These are phyloP conservation scores for Fusarium setosum DNA, from an alignment of 2,329 filamentous ascomycete genomes.

Conservation along the genomic window DNA sequence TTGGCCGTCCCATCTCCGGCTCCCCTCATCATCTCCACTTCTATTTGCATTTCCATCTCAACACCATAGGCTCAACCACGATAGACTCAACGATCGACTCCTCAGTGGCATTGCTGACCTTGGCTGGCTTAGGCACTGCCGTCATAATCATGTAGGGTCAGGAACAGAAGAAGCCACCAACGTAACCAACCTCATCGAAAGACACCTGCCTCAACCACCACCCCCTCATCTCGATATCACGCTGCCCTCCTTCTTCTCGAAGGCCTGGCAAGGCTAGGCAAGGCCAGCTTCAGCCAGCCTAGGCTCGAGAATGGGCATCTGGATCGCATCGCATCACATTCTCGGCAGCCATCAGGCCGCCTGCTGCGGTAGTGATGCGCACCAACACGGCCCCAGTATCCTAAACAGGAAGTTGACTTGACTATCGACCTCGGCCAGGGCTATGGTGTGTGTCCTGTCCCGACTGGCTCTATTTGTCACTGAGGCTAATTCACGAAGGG, in stretches of 20 bases:
- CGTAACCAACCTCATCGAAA: neutral
- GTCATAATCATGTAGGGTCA: neutral
- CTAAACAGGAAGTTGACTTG: constrained; percentile 37
- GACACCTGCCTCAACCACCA: neutral
- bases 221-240: constrained; percentile 22
- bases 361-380: constrained; percentile 10
- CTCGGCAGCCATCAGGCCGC: constrained; percentile 1
- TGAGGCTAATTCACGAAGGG: constrained; percentile 17
- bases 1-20: constrained; percentile 5
- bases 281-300: neutral
- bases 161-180: neutral
- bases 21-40: constrained; percentile 4
- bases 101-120: neutral
- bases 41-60: constrained; percentile 1
- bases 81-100: neutral
- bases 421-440: constrained; percentile 1
- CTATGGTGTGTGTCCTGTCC: constrained; percentile 1
- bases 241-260: constrained; percentile 7
- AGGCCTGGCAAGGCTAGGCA: neutral
- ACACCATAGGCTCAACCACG: constrained; percentile 4
- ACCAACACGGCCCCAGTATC: constrained; percentile 31
- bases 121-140: too few species aligned
- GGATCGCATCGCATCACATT: neutral
- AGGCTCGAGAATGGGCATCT: neutral
- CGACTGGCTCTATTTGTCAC: constrained; percentile 16